phyloP scores from a whole-genome alignment of 208 protist species.

The Crithidia expoeki region DNA sequence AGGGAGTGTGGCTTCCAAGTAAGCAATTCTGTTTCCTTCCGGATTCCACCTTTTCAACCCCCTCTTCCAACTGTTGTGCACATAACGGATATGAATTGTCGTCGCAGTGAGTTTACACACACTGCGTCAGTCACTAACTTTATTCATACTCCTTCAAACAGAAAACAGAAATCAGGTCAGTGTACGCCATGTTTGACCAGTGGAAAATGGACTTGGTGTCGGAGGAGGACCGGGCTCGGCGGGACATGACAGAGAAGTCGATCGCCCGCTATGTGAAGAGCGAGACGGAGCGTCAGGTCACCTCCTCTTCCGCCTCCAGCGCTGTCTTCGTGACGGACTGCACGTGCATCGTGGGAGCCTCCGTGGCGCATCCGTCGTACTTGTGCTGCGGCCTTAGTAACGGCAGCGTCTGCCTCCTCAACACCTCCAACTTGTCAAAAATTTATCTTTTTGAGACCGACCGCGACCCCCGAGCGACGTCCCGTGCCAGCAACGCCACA shows the following conservation, averaged over 20 bases:
- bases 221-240: constrained; percentile 56
- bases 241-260: constrained; percentile 55
- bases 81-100: too few relatives aligned
- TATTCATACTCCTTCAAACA: too few relatives aligned
- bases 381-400: constrained; percentile 70
- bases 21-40: too few relatives aligned
- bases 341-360: constrained; percentile 44
- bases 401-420: constrained; percentile 67
- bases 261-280: constrained; percentile 48
- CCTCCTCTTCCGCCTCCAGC: constrained; percentile 53
- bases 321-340: constrained; percentile 58
- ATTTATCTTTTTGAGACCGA: constrained; percentile 66
- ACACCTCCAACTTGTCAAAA: constrained; percentile 68
- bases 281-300: constrained; percentile 58
- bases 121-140: too few relatives aligned
- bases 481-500: constrained; percentile 4
- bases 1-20: too few relatives aligned
- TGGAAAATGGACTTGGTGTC: constrained; percentile 35
- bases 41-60: too few relatives aligned
- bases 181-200: constrained; percentile 30
- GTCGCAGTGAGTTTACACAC: too few relatives aligned
- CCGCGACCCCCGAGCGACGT: constrained; percentile 17
- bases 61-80: too few relatives aligned
- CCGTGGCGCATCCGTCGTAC: constrained; percentile 35
- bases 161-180: not conserved